phyloP scores from a whole-genome alignment of 2,329 filamentous ascomycete genomes.

The Pseudogymnoascus sp. region DNA sequence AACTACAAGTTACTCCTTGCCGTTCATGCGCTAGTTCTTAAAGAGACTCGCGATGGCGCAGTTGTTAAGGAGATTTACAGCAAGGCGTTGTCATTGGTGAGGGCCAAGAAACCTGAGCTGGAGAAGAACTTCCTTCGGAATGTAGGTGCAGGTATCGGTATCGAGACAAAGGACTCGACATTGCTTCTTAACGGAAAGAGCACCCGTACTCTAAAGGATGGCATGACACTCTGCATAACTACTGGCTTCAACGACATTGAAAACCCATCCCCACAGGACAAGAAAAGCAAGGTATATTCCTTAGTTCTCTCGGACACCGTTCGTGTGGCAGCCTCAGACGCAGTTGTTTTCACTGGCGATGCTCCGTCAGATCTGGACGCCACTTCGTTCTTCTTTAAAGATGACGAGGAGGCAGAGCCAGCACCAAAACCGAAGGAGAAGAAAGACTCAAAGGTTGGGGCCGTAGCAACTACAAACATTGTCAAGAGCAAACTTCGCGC shows the following conservation, averaged over 20 bases:
- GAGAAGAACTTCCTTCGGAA: constrained; percentile 94
- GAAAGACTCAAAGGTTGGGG: constrained; percentile 73
- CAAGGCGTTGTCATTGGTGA: constrained; percentile 75
- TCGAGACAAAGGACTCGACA: constrained; percentile 80
- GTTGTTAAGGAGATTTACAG: constrained; percentile 83
- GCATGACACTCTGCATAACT: constrained; percentile 90
- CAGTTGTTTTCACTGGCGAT: constrained; percentile 87
- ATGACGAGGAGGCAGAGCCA: constrained; percentile 81
- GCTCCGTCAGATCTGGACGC: constrained; percentile 86
- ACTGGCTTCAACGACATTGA: constrained; percentile 86
- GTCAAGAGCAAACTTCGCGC: constrained; percentile 88
- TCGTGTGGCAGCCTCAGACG: constrained; percentile 71
- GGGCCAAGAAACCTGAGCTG: constrained; percentile 85
- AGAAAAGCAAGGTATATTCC: constrained; percentile 82
- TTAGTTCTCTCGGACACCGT: constrained; percentile 90
- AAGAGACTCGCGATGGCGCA: constrained; percentile 81
- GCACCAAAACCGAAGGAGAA: constrained; percentile 83
- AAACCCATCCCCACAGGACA: constrained; percentile 80
- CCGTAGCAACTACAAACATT: constrained; percentile 90
- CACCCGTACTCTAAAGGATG: constrained; percentile 74
- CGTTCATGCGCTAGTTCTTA: constrained; percentile 83
- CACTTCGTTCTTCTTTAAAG: constrained; percentile 97
- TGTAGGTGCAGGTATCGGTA: constrained; percentile 84
- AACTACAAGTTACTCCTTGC: constrained; percentile 85
- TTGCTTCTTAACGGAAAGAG: constrained; percentile 86